A percentile compares a stretch with the other conserved stretches of the same genome.
Conservation (phyloP, 1,139 yeast genomes). For the Zygoascus meyerae region DNA sequence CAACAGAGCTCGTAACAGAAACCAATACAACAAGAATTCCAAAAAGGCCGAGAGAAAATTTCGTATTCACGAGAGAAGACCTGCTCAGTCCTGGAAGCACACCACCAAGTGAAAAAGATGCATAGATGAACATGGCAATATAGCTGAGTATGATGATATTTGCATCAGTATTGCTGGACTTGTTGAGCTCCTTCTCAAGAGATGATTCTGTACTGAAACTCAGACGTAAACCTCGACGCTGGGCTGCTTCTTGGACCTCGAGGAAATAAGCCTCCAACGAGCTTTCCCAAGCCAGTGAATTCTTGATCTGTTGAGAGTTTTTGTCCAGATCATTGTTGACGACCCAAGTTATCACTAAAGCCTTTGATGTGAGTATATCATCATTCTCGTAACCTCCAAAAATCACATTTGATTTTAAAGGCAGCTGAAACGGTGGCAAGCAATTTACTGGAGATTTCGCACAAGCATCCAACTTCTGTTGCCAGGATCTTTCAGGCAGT, state of each 20-base stretch:
- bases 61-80: constrained; percentile 47
- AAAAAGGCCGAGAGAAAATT: constrained; percentile 69
- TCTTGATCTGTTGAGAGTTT: constrained; percentile 36
- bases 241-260: constrained; percentile 40
- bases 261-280: constrained; percentile 52
- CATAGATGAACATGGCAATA: constrained; percentile 82
- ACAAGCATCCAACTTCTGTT: constrained; percentile 48
- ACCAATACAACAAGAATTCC: constrained; percentile 77
- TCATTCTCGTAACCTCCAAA: constrained; percentile 52
- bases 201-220: constrained; percentile 81
- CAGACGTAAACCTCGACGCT: constrained; percentile 47
- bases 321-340: constrained; percentile 43
- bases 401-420: constrained; percentile 62
- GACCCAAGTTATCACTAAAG: constrained; percentile 71
- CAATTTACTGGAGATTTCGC: constrained; percentile 82
- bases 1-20: constrained; percentile 78
- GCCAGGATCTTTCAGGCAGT: constrained; percentile 54
- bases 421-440: constrained; percentile 86
- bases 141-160: constrained; percentile 69
- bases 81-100: constrained; percentile 32
- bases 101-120: constrained; percentile 76
- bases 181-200: constrained; percentile 73
- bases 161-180: constrained; percentile 75
- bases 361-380: constrained; percentile 54
- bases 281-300: constrained; percentile 61